Conservation (phyloP, 352 stramenopile species). For the Phytophthora sp. region DNA sequence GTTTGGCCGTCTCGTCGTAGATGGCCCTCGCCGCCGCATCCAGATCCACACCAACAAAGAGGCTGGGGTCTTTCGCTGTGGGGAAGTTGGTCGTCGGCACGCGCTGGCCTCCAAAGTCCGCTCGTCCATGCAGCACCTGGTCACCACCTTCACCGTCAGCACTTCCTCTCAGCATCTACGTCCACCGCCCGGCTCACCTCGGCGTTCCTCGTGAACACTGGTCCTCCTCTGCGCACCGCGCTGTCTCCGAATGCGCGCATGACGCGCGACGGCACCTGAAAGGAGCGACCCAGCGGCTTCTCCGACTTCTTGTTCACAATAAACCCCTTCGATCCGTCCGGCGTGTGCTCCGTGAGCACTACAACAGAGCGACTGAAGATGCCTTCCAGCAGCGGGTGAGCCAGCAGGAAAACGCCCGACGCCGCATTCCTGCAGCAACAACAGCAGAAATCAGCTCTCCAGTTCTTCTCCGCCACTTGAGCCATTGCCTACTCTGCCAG, state of each 20-base stretch:
- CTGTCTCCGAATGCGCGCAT: conserved; percentile 64
- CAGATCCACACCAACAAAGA: conserved; percentile 78
- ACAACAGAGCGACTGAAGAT: conserved; percentile 82
- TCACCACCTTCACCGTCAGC: neutral
- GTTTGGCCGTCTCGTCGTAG: conserved; percentile 54
- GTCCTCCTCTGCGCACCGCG: conserved; percentile 65
- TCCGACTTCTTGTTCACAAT: conserved; percentile 76
- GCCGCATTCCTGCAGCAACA: conserved; percentile 35
- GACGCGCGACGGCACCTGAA: conserved; percentile 66
- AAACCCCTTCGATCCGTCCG: conserved; percentile 64
- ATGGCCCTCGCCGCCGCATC: conserved; percentile 63
- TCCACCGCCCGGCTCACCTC: conserved; percentile 39
- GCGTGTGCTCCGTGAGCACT: conserved; percentile 71
- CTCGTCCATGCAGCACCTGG: conserved; percentile 64
- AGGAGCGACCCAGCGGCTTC: conserved; percentile 59
- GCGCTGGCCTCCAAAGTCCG: conserved; percentile 66
- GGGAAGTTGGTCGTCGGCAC: conserved; percentile 58
- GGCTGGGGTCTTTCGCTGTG: conserved; percentile 39
- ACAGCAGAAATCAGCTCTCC: neutral
- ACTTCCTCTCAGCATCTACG: neutral
- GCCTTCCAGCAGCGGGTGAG: conserved; percentile 72
- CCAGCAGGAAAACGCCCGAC: conserved; percentile 72
- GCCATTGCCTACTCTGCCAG: conserved; percentile 62
- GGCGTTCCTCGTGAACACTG: conserved; percentile 64
- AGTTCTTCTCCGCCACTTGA: too few relatives aligned